Conservation (phyloP, 306 rosid species). For the Castanea crenata region DNA sequence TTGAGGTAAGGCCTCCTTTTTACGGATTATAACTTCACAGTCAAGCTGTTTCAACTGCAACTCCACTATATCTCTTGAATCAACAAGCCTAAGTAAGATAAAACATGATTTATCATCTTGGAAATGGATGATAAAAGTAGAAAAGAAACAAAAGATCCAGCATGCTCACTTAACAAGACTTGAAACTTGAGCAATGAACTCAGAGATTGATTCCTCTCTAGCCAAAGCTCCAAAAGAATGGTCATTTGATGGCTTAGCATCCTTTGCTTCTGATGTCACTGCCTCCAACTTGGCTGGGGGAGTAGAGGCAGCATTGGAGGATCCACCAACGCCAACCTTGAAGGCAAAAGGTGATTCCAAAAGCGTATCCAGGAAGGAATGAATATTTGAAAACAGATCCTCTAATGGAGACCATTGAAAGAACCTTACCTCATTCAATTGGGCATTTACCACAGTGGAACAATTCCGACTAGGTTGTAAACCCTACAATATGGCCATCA, state of each 20-base stretch:
- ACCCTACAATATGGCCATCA: conserved; percentile 31
- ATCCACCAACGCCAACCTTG: conserved; percentile 57
- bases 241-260: conserved; percentile 25
- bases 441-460: conserved; percentile 46
- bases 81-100: conserved; percentile 60
- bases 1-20: conserved; percentile 72
- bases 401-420: conserved; percentile 16
- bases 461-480: conserved; percentile 23
- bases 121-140: neutral
- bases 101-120: conserved; percentile 15
- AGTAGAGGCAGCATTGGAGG: conserved; percentile 42
- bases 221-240: conserved; percentile 44
- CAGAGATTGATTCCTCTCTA: conserved; percentile 58
- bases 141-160: conserved; percentile 5
- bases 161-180: conserved; percentile 65
- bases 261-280: conserved; percentile 27
- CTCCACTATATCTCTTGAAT: conserved; percentile 82
- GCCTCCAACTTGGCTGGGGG: conserved; percentile 38
- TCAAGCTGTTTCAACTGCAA: conserved; percentile 68
- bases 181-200: conserved; percentile 66
- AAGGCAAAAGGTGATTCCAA: conserved; percentile 45
- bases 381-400: conserved; percentile 28
- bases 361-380: conserved; percentile 30
- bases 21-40: conserved; percentile 62
- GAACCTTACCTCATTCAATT: conserved; percentile 50